Evolutionary conservation across 225 moss, liverwort and hornwort genomes (phyloP).

Genomic region (Asterella californica): DNA sequence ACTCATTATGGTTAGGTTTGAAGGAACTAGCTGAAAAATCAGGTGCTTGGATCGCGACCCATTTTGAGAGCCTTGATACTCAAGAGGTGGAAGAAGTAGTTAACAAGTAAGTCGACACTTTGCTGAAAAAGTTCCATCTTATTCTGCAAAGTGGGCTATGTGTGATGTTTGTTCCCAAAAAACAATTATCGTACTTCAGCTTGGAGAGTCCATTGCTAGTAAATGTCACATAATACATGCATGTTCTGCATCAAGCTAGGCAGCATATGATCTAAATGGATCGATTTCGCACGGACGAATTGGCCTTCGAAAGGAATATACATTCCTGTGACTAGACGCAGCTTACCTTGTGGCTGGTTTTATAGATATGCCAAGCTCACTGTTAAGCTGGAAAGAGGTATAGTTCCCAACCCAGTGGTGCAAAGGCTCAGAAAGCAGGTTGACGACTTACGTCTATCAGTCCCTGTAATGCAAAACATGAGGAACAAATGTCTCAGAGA

Average conservation of each 20-base stretch:
- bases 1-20: constrained; percentile 71
- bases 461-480: constrained; percentile 89
- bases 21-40: constrained; percentile 59
- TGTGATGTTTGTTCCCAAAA: neutral
- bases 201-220: no score
- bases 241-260: neutral
- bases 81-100: constrained; percentile 66
- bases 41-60: constrained; percentile 67
- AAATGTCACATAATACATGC: no score
- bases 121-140: neutral
- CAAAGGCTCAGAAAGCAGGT: constrained; percentile 63
- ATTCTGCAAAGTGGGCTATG: neutral
- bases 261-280: neutral
- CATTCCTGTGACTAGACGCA: neutral
- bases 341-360: neutral
- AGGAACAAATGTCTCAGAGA: constrained; percentile 68
- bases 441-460: constrained; percentile 43
- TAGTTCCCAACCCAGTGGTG: constrained; percentile 64
- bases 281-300: neutral
- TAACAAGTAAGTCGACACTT: constrained; percentile 46
- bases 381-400: constrained; percentile 63
- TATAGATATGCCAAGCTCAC: constrained; percentile 78
- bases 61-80: constrained; percentile 85
- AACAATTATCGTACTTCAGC: neutral
- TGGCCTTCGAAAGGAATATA: neutral